Evolutionary conservation across 306 rosid genomes (phyloP).

Genomic region (Glycyrrhiza uralensis): DNA sequence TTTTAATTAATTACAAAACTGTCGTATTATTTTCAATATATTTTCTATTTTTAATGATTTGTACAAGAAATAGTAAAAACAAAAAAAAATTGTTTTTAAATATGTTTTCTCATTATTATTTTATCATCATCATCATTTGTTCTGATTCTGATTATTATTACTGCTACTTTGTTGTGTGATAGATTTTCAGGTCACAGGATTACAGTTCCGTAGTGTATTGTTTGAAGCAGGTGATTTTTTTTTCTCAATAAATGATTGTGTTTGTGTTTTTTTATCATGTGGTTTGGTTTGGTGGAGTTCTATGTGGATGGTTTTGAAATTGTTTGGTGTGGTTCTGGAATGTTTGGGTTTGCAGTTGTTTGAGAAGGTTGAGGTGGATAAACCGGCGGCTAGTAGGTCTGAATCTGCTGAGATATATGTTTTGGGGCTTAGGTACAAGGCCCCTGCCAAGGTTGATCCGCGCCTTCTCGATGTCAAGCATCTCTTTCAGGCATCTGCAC

Average conservation of each 20-base stretch:
- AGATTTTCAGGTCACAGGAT: conserved; percentile 98
- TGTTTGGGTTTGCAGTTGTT: conserved; percentile 58
- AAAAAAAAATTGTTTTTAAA: too few species aligned
- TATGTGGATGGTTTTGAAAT: neutral
- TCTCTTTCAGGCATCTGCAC: conserved; percentile 73
- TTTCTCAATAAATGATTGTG: neutral
- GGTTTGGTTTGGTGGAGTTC: neutral
- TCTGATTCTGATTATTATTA: conserved; percentile 11
- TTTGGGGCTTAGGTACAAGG: conserved; percentile 78
- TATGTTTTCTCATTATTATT: too few species aligned
- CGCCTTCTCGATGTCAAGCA: conserved; percentile 87
- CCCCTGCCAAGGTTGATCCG: conserved; percentile 92
- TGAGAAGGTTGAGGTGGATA: conserved; percentile 88
- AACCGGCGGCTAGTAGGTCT: conserved; percentile 89
- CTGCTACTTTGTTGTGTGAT: neutral
- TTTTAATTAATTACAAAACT: too few species aligned
- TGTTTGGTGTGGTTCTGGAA: neutral
- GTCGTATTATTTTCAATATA: too few species aligned
- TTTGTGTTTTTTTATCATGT: neutral
- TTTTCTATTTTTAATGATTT: too few species aligned
- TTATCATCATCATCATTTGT: neutral
- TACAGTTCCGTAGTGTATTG: conserved; percentile 77
- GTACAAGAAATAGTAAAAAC: too few species aligned
- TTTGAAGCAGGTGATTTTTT: conserved; percentile 57
- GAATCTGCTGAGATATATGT: conserved; percentile 92